Evolutionary conservation across 768 basidiomycete species (phyloP).

Genomic region (Amanita rubescens): DNA sequence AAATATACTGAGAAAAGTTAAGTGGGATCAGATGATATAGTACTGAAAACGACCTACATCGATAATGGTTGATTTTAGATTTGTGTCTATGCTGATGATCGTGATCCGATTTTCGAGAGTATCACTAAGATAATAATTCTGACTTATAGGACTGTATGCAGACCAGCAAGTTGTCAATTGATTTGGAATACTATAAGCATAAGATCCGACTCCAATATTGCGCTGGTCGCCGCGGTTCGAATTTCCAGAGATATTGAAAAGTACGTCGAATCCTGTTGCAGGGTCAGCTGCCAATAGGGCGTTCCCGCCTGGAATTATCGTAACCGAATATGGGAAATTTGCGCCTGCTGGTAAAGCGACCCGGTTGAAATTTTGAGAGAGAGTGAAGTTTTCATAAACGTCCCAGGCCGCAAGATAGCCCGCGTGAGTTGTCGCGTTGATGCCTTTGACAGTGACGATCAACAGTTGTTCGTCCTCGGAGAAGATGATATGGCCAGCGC

Average conservation of each 20-base stretch:
- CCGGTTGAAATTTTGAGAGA: background rate
- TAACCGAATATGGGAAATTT: background rate
- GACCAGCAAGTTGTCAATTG: background rate
- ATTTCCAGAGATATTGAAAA: background rate
- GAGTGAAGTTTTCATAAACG: background rate
- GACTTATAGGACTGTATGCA: background rate
- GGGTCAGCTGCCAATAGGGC: background rate
- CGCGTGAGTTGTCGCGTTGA: background rate
- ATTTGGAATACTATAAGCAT: background rate
- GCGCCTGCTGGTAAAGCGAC: background rate
- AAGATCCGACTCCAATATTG: background rate
- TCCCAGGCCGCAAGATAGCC: constrained; percentile 1
- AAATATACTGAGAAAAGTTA: background rate
- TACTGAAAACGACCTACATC: background rate
- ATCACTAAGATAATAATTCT: background rate
- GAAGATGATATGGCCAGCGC: background rate
- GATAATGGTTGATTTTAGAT: background rate
- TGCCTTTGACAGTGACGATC: background rate
- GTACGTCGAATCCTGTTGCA: background rate
- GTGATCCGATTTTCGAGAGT: background rate
- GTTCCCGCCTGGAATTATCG: background rate
- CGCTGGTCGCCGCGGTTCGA: too few relatives aligned
- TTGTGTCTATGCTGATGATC: background rate
- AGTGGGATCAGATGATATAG: background rate
- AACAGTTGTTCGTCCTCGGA: background rate